Evolutionary conservation across 2,329 filamentous ascomycete species (phyloP), one percentile per base, ranked within the genome.

Genomic region (Colletotrichum orchidophilum): DNA sequence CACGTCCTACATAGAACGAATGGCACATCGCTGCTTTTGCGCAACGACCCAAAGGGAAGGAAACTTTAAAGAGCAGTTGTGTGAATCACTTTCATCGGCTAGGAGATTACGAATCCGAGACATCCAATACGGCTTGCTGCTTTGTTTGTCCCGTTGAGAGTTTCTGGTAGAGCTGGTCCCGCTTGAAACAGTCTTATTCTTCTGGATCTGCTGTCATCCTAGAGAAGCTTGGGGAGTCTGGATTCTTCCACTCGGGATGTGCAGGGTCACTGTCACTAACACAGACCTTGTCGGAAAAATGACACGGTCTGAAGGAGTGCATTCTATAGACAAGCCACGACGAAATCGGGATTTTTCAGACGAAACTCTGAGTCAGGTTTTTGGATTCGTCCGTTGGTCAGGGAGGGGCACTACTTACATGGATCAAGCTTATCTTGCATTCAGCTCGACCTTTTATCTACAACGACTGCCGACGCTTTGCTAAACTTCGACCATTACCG

Each of bases 361-460:
- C 27, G 12, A 2, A 31, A 63, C 57, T n/a, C 21, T 26, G 24
- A 62, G 26, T 33, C 29, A 3, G 31, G 8, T 39, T 11, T 33
- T 39, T 24, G 21, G n/a, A 21, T 15, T 63, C 39, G 2, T 46
- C 39, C 18, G 39, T 57, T 57, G 21, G 65, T 35, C 15, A 63
- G 39, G 5, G 29, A 13, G 29, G 11, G 13, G 13, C 29, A 8
- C 3, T 33, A 26, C n/a, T 27, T 70, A 42, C 59, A 27, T 57
- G 67, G 55, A 29, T 39, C 57, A 67, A 61, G 63, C 39, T 50
- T 13, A 29, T 62, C 52, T 67, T 55, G 63, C 31, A 29, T 50
- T 42, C 26, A 24, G 12, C 18, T n/a, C 35, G 29, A n/a, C 27
- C 3, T 11, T 9, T 26, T 15, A 13, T 49, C 18, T 5, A 15